Evolutionary conservation across 768 basidiomycete genomes (phyloP).

Genomic region (Crepidotus variabilis): DNA sequence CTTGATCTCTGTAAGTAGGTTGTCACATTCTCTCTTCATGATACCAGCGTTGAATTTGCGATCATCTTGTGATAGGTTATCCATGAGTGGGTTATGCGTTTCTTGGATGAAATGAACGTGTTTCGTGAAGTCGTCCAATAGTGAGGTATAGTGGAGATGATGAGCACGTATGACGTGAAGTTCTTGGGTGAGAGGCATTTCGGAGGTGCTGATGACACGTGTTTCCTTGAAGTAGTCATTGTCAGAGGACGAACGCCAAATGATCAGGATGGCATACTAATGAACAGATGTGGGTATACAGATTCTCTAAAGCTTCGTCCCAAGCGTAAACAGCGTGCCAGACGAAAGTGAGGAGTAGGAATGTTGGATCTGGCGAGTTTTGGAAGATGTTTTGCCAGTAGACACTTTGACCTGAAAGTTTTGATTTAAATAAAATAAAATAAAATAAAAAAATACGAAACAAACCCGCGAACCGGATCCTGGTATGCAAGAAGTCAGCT

Average conservation of each 20-base stretch:
- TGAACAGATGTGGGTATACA: slow-evolving; percentile 47
- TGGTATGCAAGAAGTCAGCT: slow-evolving; percentile 39
- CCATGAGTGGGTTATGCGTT: slow-evolving; percentile 52
- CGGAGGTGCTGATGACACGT: slow-evolving; percentile 36
- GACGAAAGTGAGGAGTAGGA: slow-evolving; percentile 47
- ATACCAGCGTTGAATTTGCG: slow-evolving; percentile 25
- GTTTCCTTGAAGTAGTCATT: slow-evolving; percentile 37
- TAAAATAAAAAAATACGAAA: slow-evolving; percentile 14
- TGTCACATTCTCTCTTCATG: slow-evolving; percentile 44
- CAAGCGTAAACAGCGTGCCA: slow-evolving; percentile 64
- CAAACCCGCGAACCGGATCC: slow-evolving; percentile 44
- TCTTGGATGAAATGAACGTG: slow-evolving; percentile 46
- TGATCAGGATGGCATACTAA: slow-evolving; percentile 31
- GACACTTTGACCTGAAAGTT: slow-evolving; percentile 33
- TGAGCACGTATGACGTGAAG: slow-evolving; percentile 60
- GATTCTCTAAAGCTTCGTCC: slow-evolving; percentile 53
- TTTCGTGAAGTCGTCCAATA: slow-evolving; percentile 52
- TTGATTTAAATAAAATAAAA: neutral
- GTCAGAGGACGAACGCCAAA: neutral
- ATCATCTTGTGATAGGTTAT: slow-evolving; percentile 24
- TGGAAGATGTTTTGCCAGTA: slow-evolving; percentile 42
- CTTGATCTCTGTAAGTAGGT: slow-evolving; percentile 46
- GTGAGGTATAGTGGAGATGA: slow-evolving; percentile 51
- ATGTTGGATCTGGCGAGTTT: slow-evolving; percentile 49
- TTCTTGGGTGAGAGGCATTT: slow-evolving; percentile 45